Percentiles rank a stretch among this genome's conserved stretches.
Evolutionary conservation across 1,139 yeast genomes (phyloP).

Genomic region (Pichia sp.): DNA sequence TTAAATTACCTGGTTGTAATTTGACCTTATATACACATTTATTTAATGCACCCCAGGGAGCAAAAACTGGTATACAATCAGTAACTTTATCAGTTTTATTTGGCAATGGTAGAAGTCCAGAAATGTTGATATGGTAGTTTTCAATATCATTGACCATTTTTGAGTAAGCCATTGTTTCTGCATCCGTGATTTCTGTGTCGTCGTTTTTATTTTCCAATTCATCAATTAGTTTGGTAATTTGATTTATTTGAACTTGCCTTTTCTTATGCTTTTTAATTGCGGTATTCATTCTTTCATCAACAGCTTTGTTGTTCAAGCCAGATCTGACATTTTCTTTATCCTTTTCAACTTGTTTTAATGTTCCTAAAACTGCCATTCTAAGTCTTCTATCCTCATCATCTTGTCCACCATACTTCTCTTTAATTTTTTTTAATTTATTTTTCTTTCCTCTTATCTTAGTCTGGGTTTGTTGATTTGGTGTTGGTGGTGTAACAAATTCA

Average conservation of each 20-base stretch:
- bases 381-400: conserved; percentile 79
- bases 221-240: conserved; percentile 29
- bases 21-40: conserved; percentile 79
- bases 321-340: conserved; percentile 1
- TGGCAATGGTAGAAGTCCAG: conserved; percentile 36
- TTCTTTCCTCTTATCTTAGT: conserved; percentile 71
- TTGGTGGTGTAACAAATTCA: conserved; percentile 12
- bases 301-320: conserved; percentile 29
- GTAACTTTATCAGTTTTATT: conserved; percentile 37
- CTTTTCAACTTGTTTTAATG: conserved; percentile 57
- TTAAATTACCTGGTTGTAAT: conserved; percentile 77
- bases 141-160: conserved; percentile 21
- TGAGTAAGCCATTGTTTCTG: conserved; percentile 32
- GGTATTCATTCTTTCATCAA: conserved; percentile 29
- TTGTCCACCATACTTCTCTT: conserved; percentile 78
- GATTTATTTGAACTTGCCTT: conserved; percentile 27
- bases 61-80: conserved; percentile 80
- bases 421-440: conserved; percentile 75
- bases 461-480: conserved; percentile 27
- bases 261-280: conserved; percentile 28
- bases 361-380: conserved; percentile 78
- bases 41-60: conserved; percentile 80
- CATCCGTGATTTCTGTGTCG: conserved; percentile 24
- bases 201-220: conserved; percentile 30
- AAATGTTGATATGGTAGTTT: conserved; percentile 24